phyloP scores from a whole-genome alignment of 768 basidiomycete species.

The Boletus huronensis region DNA sequence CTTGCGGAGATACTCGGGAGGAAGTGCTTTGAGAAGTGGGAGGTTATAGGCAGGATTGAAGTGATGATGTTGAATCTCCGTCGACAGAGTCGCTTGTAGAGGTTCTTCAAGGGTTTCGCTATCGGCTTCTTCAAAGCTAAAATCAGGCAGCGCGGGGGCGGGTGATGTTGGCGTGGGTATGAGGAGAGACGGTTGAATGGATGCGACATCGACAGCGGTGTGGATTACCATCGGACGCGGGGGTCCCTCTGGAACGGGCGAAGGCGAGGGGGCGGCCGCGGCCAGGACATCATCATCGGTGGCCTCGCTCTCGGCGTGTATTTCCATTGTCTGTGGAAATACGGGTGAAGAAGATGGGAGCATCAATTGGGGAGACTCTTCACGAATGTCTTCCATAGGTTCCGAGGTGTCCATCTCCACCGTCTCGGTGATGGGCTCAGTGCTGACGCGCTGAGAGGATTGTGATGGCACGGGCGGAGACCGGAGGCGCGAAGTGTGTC shows the following conservation, averaged over 20 bases:
- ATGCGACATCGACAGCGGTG: constrained; percentile 28
- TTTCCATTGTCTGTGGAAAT: not conserved
- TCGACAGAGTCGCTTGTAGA: constrained; percentile 8
- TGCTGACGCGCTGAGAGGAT: constrained; percentile 6
- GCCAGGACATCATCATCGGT: not conserved
- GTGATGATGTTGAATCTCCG: constrained; percentile 32
- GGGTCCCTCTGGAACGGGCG: not conserved
- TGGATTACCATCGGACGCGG: constrained; percentile 22
- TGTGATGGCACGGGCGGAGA: constrained; percentile 9
- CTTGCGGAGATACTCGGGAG: constrained; percentile 52
- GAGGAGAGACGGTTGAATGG: constrained; percentile 27
- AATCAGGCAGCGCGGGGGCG: constrained; percentile 27
- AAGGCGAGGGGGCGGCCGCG: not conserved
- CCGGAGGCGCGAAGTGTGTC: constrained; percentile 11
- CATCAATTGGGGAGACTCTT: constrained; percentile 24
- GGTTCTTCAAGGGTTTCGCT: constrained; percentile 21
- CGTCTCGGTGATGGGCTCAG: constrained; percentile 7
- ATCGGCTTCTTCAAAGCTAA: constrained; percentile 33
- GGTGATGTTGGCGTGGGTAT: constrained; percentile 38
- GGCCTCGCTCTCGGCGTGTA: not conserved
- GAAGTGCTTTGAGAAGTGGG: constrained; percentile 53
- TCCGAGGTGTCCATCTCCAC: constrained; percentile 13
- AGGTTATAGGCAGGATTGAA: constrained; percentile 49
- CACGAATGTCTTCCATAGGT: constrained; percentile 20
- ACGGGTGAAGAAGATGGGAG: constrained; percentile 23